phyloP scores from a whole-genome alignment of 495 filamentous ascomycete species.

The Hamigera avellanea region DNA sequence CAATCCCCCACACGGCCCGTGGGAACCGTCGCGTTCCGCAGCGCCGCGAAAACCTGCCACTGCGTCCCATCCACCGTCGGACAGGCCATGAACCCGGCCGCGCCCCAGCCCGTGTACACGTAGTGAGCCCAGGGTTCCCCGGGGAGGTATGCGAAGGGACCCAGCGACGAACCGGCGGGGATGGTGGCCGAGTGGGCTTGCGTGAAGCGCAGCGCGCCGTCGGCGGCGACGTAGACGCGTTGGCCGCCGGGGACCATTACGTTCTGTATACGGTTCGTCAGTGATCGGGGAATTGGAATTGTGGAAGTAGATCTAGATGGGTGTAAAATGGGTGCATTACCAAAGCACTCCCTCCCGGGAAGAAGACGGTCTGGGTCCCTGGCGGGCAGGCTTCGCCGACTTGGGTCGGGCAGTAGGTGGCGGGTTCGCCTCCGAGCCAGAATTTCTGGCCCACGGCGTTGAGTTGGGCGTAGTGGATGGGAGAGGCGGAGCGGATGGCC shows the following conservation, averaged over 20 bases:
- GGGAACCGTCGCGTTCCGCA: conserved; percentile 29
- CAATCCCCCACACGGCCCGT: conserved; percentile 24
- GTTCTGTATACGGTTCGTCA: conserved; percentile 19
- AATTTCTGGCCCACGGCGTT: conserved; percentile 29
- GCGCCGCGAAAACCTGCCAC: conserved; percentile 34
- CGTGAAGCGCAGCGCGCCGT: conserved; percentile 48
- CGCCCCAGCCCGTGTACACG: conserved; percentile 19
- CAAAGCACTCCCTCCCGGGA: conserved; percentile 21
- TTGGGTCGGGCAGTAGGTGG: conserved; percentile 26
- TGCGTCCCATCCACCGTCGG: conserved; percentile 20
- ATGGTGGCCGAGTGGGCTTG: conserved; percentile 46
- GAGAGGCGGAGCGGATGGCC: conserved; percentile 27
- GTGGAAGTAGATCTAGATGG: neutral
- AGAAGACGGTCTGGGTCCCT: conserved; percentile 31
- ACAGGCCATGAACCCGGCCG: conserved; percentile 33
- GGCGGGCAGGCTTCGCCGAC: conserved; percentile 25
- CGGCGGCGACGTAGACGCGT: conserved; percentile 44
- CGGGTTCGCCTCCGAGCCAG: conserved; percentile 27
- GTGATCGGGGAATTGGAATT: conserved; percentile 1
- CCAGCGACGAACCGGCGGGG: conserved; percentile 37
- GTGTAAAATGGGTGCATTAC: conserved; percentile 8
- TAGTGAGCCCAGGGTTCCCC: conserved; percentile 17
- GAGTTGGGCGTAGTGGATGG: conserved; percentile 28
- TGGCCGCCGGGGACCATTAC: conserved; percentile 56
- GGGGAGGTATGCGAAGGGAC: conserved; percentile 28